Evolutionary conservation across 2,329 filamentous ascomycete species (phyloP).

Genomic region (Pseudogymnoascus sp.): DNA sequence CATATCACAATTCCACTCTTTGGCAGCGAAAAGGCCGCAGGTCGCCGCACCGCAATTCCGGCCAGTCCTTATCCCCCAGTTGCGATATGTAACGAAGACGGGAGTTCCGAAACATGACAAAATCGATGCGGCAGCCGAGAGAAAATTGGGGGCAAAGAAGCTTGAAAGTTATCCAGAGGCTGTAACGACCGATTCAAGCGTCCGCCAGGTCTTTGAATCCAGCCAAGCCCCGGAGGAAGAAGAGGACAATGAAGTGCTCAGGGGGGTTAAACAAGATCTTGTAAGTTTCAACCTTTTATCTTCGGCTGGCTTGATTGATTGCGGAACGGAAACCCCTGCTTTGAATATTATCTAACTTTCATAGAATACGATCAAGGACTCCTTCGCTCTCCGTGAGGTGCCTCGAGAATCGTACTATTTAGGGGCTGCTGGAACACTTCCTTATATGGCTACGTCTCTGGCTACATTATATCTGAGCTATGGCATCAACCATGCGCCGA

Average conservation of each 20-base stretch:
- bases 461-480: conserved; percentile 77
- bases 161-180: conserved; percentile 52
- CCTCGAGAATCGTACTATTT: conserved; percentile 62
- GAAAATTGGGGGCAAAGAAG: conserved; percentile 44
- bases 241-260: conserved; percentile 41
- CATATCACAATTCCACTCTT: conserved; percentile 16
- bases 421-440: conserved; percentile 71
- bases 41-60: conserved; percentile 12
- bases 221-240: conserved; percentile 17
- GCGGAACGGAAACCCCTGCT: background rate
- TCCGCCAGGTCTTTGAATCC: conserved; percentile 43
- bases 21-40: conserved; percentile 23
- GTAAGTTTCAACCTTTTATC: conserved; percentile 38
- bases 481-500: conserved; percentile 65
- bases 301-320: background rate
- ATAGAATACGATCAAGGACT: conserved; percentile 60
- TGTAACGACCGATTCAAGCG: conserved; percentile 53
- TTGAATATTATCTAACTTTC: conserved; percentile 10
- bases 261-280: conserved; percentile 47
- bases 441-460: conserved; percentile 78
- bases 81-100: conserved; percentile 37
- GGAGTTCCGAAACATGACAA: conserved; percentile 27
- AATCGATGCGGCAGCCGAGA: conserved; percentile 51
- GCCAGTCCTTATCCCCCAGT: conserved; percentile 39
- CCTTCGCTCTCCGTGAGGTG: conserved; percentile 57